Base-by-base conservation (phyloP, 805 yeast genomes). In the Saturnispora mendoncae region DNA sequence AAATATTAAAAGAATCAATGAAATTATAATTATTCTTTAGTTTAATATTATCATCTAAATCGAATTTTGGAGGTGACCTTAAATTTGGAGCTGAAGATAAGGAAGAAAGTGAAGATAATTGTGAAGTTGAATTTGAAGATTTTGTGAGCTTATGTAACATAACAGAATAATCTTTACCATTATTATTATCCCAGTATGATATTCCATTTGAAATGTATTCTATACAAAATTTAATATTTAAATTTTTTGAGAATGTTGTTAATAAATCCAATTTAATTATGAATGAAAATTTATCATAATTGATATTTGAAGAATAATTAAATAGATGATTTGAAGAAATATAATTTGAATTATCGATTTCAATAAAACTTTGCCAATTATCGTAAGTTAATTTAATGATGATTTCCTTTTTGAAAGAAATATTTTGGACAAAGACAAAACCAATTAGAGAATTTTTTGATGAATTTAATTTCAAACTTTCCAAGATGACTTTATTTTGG, bases 341-440 rank as follows among this genome's bases (percentile, higher is more conserved):
- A 48, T 61, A 61, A 42, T 59, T 61, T 14, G 61, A 53, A 43
- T 51, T 55, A 20, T 56, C 60, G 40, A 61, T 51, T 38, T 59
- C 62, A 24, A 53, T 41, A 38, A 51, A 56, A 14, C 51, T 48
- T 38, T 65, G 61, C 73, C 73, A 78, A 43, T 64, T 55, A 57
- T 77, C 72, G 41, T 64, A 57, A 4, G 80, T 68, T 44, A 74
- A 56, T 51, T 72, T 74, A 27, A 77, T 51, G 28, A 60, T 54
- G 34, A 68, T 58, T 39, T 56, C 57, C 50, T 68, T 68, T 40
- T 64, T 61, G 51, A 60, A 68, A 0, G 65, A 49, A 18, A 64
- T 10, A 48, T 68, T 68, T 33, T 56, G 53, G 19, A 65, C 71
- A 43, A 58, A 64, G 21, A 66, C 58, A 38, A 62, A 58, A 0